A percentile compares a stretch with the other conserved stretches of the same genome.
Evolutionary conservation across 2,329 filamentous ascomycete genomes (phyloP).

Genomic region (Penicillium sp.): DNA sequence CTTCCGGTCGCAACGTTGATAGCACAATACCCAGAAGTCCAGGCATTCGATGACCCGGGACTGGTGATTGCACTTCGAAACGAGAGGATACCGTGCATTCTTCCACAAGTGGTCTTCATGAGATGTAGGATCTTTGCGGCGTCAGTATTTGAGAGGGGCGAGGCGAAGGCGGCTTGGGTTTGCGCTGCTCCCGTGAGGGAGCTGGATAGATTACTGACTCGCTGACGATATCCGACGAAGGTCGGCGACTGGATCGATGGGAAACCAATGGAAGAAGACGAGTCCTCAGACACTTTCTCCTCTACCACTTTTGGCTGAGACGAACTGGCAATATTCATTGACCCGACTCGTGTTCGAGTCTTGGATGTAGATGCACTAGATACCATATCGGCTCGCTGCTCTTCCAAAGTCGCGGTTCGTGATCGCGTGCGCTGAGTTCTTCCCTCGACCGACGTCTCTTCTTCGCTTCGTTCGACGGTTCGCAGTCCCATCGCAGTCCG

Average conservation of each 20-base stretch:
- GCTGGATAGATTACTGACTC: conserved; percentile 35
- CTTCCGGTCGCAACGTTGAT: conserved; percentile 52
- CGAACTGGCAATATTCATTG: conserved; percentile 37
- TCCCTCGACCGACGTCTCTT: conserved; percentile 31
- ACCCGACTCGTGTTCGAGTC: conserved; percentile 39
- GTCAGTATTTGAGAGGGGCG: conserved; percentile 44
- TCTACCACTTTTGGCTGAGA: conserved; percentile 38
- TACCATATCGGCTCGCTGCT: conserved; percentile 40
- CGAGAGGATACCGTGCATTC: conserved; percentile 54
- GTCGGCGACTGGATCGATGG: conserved; percentile 48
- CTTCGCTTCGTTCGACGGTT: conserved; percentile 35
- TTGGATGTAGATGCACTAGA: conserved; percentile 34
- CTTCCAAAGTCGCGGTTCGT: conserved; percentile 43
- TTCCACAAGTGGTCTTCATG: conserved; percentile 53
- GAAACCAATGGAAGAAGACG: conserved; percentile 46
- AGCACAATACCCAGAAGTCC: conserved; percentile 52
- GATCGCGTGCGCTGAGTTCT: conserved; percentile 39
- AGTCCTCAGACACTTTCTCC: conserved; percentile 40
- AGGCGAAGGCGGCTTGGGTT: conserved; percentile 31
- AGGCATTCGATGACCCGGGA: conserved; percentile 44
- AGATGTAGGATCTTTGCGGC: conserved; percentile 49
- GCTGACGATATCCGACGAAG: conserved; percentile 37
- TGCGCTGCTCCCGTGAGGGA: conserved; percentile 25
- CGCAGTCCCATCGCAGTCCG: conserved; percentile 36
- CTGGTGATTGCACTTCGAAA: conserved; percentile 45